These are phyloP conservation scores for Neurospora sp. DNA, from an alignment of 495 filamentous ascomycete species.

Conservation along the genomic window DNA sequence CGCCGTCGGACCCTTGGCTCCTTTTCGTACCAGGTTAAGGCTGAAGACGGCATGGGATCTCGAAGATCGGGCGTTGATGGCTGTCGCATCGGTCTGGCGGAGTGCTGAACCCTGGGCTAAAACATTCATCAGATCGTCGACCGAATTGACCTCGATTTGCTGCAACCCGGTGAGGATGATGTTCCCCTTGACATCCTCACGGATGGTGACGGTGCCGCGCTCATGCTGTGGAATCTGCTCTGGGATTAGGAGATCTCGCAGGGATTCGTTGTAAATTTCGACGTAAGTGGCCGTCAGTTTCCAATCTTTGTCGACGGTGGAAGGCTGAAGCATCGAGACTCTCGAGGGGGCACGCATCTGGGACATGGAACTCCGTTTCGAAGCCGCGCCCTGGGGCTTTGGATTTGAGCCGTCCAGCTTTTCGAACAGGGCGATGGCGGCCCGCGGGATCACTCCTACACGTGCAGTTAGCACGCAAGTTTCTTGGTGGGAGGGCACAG, in stretches of 20 bases:
- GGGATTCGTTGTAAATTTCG: slow-evolving; percentile 97
- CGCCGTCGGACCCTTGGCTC: slow-evolving; percentile 46
- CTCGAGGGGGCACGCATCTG: slow-evolving; percentile 72
- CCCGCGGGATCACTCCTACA: slow-evolving; percentile 85
- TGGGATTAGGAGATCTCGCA: slow-evolving; percentile 81
- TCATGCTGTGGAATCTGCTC: slow-evolving; percentile 61
- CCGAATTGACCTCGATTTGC: slow-evolving; percentile 82
- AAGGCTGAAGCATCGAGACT: slow-evolving; percentile 51
- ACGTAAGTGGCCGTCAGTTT: slow-evolving; percentile 93
- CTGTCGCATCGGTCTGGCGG: slow-evolving; percentile 96
- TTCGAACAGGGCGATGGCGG: slow-evolving; percentile 78
- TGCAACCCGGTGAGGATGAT: slow-evolving; percentile 86
- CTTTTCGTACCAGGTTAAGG: slow-evolving; percentile 84
- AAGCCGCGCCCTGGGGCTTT: not conserved
- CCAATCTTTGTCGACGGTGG: slow-evolving; percentile 68
- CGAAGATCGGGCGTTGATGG: slow-evolving; percentile 97
- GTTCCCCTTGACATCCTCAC: slow-evolving; percentile 90
- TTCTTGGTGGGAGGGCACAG: not conserved
- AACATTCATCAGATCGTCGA: slow-evolving; percentile 81
- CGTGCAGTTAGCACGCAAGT: slow-evolving; percentile 3
- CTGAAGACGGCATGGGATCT: slow-evolving; percentile 97
- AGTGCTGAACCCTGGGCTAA: slow-evolving; percentile 90
- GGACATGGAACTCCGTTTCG: slow-evolving; percentile 53
- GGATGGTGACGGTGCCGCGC: slow-evolving; percentile 67
- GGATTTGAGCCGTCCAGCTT: slow-evolving; percentile 52